These are phyloP conservation scores for Panicum virgatum DNA, from an alignment of 202 grass and related monocot genomes.

Conservation along the genomic window DNA sequence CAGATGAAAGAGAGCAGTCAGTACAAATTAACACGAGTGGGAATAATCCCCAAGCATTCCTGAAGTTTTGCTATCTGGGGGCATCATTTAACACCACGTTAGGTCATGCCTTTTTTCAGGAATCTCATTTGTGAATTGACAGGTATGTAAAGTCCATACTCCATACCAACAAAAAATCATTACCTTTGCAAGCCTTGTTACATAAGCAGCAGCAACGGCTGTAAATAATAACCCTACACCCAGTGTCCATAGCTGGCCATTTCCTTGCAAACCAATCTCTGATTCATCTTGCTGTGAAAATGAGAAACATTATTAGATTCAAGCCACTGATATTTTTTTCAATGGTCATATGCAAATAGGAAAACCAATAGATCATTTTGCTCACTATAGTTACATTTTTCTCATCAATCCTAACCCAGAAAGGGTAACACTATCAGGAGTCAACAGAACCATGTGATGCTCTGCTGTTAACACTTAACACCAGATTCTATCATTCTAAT, in stretches of 20 bases:
- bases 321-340: too few species aligned
- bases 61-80: neutral
- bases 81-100: neutral
- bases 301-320: neutral
- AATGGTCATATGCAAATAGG: too few species aligned
- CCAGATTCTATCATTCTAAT: neutral
- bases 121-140: neutral
- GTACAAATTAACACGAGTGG: neutral
- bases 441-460: neutral
- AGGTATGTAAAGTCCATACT: neutral
- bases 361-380: neutral
- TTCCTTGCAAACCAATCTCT: conserved; percentile 77
- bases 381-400: neutral
- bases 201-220: conserved; percentile 80
- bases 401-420: neutral
- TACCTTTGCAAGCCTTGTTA: conserved; percentile 94
- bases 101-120: neutral
- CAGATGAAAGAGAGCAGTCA: neutral
- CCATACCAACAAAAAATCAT: neutral
- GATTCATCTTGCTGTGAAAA: conserved; percentile 96
- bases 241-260: conserved; percentile 71
- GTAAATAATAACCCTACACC: conserved; percentile 82
- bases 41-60: neutral
- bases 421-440: neutral
- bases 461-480: conserved; percentile 6